Base-by-base conservation (phyloP, 805 yeast species). In the Schwanniomyces polymorphus region DNA sequence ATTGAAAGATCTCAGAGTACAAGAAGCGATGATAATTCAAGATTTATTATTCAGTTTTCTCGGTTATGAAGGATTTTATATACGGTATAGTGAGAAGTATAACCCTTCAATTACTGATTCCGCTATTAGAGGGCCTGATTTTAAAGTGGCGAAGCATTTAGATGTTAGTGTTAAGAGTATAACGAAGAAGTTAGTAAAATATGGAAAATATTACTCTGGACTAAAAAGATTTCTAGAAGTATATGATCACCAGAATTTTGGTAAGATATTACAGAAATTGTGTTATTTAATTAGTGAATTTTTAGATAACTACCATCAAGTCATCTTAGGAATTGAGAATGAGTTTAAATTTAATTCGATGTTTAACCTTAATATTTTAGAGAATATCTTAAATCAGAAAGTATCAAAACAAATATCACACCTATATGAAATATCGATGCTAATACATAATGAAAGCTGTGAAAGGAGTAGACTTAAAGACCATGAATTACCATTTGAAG, bases 1-100 rank as follows among this genome's bases (percentile, higher is more conserved):
- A 44, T 60, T 77, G 35, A 60, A 58, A n/a, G 80, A 78, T 27
- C 59, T 75, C 3, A 72, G 78, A 41, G 75, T 77, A 3, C 96
- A 90, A 60, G 96, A 91, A 60, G 84, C 88, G 0, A 73, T 84
- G 23, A 76, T 94, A 1, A 72, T 86, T 12, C 75, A 80, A 48
- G 99, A 92, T 61, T 60, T 91, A 8, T 57, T 90, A 17, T 78
- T 76, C 55, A 85, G 88, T 1, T 61, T 94, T 11, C 55, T 83
- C 27, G 95, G 95, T 0, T 65, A 77, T 25, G 96, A 91, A 62
- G 97, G 97, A 0, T 73, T 75, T 17, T 89, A 86, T 58, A 80
- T 92, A 29, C 71, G 91, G 38, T 89, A 78, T 59, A 76, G 84
- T 27, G 86, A 81, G 38, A 71, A 75, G 17, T 88, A 80, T 58